Evolutionary conservation across 2,329 filamentous ascomycete species (phyloP).

Genomic region (Pseudogymnoascus sp.): DNA sequence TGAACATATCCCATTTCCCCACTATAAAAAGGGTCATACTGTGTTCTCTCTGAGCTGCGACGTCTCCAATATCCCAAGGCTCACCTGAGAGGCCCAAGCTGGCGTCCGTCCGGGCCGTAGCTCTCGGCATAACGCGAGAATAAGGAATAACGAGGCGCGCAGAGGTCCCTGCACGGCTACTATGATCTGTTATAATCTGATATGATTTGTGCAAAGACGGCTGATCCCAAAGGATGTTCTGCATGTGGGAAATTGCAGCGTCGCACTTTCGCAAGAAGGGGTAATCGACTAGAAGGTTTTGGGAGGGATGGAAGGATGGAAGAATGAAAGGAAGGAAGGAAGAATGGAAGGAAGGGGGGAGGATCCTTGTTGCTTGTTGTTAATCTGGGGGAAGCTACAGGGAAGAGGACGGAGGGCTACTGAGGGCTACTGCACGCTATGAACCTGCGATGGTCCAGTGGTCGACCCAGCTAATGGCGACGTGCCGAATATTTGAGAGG

Average conservation of each 20-base stretch:
- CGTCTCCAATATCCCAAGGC: not conserved
- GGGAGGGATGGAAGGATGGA: not conserved
- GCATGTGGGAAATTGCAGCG: constrained; percentile 5
- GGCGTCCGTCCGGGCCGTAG: not conserved
- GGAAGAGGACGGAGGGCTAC: not conserved
- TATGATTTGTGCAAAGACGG: not conserved
- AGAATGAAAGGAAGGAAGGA: not conserved
- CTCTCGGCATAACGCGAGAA: not conserved
- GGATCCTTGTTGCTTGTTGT: not conserved
- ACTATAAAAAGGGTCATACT: not conserved
- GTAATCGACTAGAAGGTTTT: constrained; percentile 2
- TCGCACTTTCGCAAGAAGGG: constrained; percentile 1
- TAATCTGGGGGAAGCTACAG: constrained; percentile 1
- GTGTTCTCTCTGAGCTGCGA: not conserved
- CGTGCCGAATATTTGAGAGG: not conserved
- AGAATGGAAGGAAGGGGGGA: not conserved
- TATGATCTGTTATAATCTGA: constrained; percentile 2
- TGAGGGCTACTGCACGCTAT: not conserved
- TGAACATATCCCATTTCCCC: not conserved
- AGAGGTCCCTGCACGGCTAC: not conserved
- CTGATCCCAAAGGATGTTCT: not conserved
- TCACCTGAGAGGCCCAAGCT: not conserved
- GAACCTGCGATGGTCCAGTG: not conserved
- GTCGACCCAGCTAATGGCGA: not conserved
- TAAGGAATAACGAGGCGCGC: not conserved